phyloP scores from a whole-genome alignment of 2,329 filamentous ascomycete genomes.

The Lasiodiplodia theobromae region DNA sequence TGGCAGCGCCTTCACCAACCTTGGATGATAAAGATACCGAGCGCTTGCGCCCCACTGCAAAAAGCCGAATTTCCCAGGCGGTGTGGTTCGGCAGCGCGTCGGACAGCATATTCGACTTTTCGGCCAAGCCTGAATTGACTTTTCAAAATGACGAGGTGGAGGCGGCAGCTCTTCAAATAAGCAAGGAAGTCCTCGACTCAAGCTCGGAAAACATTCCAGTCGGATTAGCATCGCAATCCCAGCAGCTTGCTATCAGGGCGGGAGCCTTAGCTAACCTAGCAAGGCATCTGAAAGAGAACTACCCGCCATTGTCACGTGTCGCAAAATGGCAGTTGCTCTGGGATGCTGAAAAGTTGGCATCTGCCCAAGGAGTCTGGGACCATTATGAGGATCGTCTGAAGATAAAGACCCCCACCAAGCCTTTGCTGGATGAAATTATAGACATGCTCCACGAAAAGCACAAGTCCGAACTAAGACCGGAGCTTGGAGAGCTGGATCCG shows the following conservation, averaged over 20 bases:
- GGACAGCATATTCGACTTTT: slow-evolving; percentile 88
- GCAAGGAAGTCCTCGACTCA: slow-evolving; percentile 81
- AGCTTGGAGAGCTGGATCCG: slow-evolving; percentile 75
- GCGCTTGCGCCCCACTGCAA: slow-evolving; percentile 70
- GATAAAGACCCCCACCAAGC: slow-evolving; percentile 75
- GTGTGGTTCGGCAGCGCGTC: slow-evolving; percentile 87
- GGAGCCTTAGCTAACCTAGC: slow-evolving; percentile 79
- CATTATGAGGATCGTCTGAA: slow-evolving; percentile 74
- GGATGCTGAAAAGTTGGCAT: slow-evolving; percentile 88
- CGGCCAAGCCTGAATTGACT: slow-evolving; percentile 68
- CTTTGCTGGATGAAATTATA: slow-evolving; percentile 76
- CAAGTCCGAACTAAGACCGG: slow-evolving; percentile 70
- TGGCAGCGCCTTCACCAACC: slow-evolving; percentile 63
- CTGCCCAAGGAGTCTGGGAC: slow-evolving; percentile 80
- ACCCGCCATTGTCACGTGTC: slow-evolving; percentile 67
- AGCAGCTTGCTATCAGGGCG: slow-evolving; percentile 77
- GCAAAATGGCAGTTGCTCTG: slow-evolving; percentile 84
- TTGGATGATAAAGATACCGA: slow-evolving; percentile 60
- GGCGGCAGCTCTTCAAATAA: slow-evolving; percentile 78
- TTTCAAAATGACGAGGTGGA: slow-evolving; percentile 77
- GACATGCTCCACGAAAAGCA: slow-evolving; percentile 78
- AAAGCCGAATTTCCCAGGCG: slow-evolving; percentile 90
- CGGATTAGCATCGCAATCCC: slow-evolving; percentile 73
- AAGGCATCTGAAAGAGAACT: slow-evolving; percentile 70
- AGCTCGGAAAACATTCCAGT: slow-evolving; percentile 59